Percentiles rank a stretch among this genome's conserved stretches.
Conservation (phyloP, 305 asterid species). For the Fraxinus xanthoxyloides region DNA sequence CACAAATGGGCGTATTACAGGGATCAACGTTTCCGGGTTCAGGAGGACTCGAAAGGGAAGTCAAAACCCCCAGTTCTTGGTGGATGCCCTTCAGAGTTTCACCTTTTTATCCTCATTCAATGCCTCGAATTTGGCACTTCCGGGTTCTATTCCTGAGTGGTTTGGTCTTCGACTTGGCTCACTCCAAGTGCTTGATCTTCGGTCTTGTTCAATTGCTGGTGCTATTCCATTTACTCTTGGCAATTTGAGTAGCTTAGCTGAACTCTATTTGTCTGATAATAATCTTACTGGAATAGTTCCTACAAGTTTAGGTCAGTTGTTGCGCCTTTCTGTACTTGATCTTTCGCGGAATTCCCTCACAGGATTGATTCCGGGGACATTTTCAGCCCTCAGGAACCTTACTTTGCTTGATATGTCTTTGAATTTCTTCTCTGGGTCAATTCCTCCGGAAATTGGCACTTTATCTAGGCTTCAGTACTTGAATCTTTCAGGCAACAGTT, state of each 20-base stretch:
- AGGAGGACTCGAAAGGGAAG: slow-evolving; percentile 44
- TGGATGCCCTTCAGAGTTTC: slow-evolving; percentile 68
- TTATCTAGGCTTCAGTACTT: slow-evolving; percentile 41
- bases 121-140: slow-evolving; percentile 67
- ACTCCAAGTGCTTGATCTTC: slow-evolving; percentile 70
- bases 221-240: slow-evolving; percentile 55
- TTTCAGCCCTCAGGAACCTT: slow-evolving; percentile 46
- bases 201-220: slow-evolving; percentile 57
- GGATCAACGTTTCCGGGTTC: slow-evolving; percentile 57
- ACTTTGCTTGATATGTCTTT: slow-evolving; percentile 56
- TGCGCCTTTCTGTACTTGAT: slow-evolving; percentile 56
- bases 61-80: slow-evolving; percentile 44
- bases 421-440: slow-evolving; percentile 61
- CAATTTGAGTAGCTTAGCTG: slow-evolving; percentile 55
- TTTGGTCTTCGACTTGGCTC: slow-evolving; percentile 51
- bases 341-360: slow-evolving; percentile 61
- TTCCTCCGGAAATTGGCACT: slow-evolving; percentile 59
- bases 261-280: slow-evolving; percentile 54
- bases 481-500: slow-evolving; percentile 42
- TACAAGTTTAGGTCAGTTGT: slow-evolving; percentile 52
- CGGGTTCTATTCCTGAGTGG: slow-evolving; percentile 74
- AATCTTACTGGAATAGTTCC: slow-evolving; percentile 59
- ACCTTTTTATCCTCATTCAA: slow-evolving; percentile 58
- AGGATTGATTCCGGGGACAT: slow-evolving; percentile 44
- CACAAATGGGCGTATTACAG: slow-evolving; percentile 38